Evolutionary conservation across 805 yeast genomes (phyloP).

Genomic region (Nakazawaea wickerhamii): DNA sequence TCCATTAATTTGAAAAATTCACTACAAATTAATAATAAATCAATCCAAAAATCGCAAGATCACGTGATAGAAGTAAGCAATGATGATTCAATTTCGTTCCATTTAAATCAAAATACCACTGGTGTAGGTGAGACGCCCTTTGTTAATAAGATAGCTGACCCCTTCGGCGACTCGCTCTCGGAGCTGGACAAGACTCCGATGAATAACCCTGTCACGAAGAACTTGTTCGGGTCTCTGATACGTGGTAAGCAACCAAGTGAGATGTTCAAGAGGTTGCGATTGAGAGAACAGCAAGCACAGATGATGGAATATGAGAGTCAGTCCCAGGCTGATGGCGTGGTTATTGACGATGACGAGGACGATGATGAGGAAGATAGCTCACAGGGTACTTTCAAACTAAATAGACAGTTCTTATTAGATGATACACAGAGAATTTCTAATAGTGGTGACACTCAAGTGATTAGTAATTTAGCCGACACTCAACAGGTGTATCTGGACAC

Average conservation of each 20-base stretch:
- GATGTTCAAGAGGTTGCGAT: conserved; percentile 4
- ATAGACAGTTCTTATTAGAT: background rate
- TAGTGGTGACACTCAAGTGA: background rate
- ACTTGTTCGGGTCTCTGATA: conserved; percentile 3
- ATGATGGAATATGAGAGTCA: conserved; percentile 6
- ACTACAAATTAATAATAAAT: background rate
- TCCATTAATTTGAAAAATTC: no score
- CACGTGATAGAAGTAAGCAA: background rate
- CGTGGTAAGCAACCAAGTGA: conserved; percentile 2
- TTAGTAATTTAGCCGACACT: background rate
- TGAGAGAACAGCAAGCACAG: conserved; percentile 1
- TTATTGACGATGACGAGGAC: conserved; percentile 20
- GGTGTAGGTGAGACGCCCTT: conserved; percentile 7
- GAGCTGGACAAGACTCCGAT: background rate
- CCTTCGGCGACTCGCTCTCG: conserved; percentile 9
- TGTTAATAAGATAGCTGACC: conserved; percentile 6
- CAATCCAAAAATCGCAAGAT: background rate
- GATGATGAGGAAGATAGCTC: background rate
- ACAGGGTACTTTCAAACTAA: background rate
- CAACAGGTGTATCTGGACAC: background rate
- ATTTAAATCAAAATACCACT: conserved; percentile 1
- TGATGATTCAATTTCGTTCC: conserved; percentile 1
- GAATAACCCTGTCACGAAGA: background rate
- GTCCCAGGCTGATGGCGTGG: conserved; percentile 4
- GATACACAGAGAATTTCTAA: conserved; percentile 1